Evolutionary conservation across 306 rosid species (phyloP).

Genomic region (Vachellia collinsii): DNA sequence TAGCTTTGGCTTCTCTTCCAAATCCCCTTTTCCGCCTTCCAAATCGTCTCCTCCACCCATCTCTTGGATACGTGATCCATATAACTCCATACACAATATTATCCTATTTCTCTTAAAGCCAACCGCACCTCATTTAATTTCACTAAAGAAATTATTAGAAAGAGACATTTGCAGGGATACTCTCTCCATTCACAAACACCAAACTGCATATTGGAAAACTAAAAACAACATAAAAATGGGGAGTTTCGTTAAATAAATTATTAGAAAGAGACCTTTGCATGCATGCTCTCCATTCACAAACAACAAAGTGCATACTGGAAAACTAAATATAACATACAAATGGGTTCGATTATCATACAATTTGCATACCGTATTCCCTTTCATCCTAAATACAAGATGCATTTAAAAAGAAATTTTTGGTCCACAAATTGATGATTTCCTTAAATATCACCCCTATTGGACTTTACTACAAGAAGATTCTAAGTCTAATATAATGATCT

Average conservation of each 20-base stretch:
- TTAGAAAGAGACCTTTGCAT: neutral
- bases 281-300: neutral
- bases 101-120: neutral
- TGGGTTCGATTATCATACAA: neutral
- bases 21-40: neutral
- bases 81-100: neutral
- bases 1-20: neutral
- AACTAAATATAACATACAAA: too few relatives aligned
- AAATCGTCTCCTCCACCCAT: neutral
- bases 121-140: neutral
- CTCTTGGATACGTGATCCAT: neutral
- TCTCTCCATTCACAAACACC: neutral
- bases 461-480: neutral
- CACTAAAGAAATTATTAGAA: neutral
- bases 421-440: neutral
- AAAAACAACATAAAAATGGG: neutral
- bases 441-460: too few relatives aligned
- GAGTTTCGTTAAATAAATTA: neutral
- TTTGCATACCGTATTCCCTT: neutral
- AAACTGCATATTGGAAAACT: neutral
- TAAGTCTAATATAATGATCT: neutral
- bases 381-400: neutral
- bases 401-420: neutral
- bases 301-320: neutral
- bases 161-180: neutral